Base-by-base conservation (phyloP, 345 rosid species). In the Stellera chamaejasme region DNA sequence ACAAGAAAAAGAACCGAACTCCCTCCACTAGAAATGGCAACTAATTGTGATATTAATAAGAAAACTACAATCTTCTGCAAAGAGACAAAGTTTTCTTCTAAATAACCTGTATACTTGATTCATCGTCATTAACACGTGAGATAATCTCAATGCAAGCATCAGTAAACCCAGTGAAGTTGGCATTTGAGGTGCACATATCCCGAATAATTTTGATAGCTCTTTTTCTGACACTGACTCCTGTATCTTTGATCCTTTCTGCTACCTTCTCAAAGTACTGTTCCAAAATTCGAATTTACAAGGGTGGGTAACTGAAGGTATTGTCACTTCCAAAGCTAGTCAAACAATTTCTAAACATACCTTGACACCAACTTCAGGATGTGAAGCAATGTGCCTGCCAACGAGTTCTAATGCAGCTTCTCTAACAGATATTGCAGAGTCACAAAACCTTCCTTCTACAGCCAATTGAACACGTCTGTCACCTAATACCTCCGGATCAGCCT, bases 351-450 rank as follows among this genome's bases (percentile, higher is more conserved):
- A 10, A 60, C 53, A 71, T 68, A 90, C 99, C 97, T 93, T 72
- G 73, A 85, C 67, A 60, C 92, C 92, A 68, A 93, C 99, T 70
- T 83, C 97, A 64, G 99, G 99, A 79, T 93, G 95, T 27, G 96
- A 89, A 57, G 97, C 88, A 75, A 93, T 93, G 71, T 93, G 92
- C 77, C 97, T 81, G 55, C 99, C 97, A 42, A 93, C 99, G 70
- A 93, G 97, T 75, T 93, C 99, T 68, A 93, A 71, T 48, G 99
- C 99, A 46, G 99, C 97, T 75, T 93, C 97, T 70, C 99, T 93
- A 26, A 80, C 99, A 65, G 99, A 93, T 69, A 90, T 93, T 55
- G 99, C 96, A 23, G 99, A 93, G 74, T 93, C 99, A 61, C 99
- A 93, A 74, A 93, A 89, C 78, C 99, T 84, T 75, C 97, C 99